phyloP scores from a whole-genome alignment of 768 basidiomycete genomes.

The Bullera alba region DNA sequence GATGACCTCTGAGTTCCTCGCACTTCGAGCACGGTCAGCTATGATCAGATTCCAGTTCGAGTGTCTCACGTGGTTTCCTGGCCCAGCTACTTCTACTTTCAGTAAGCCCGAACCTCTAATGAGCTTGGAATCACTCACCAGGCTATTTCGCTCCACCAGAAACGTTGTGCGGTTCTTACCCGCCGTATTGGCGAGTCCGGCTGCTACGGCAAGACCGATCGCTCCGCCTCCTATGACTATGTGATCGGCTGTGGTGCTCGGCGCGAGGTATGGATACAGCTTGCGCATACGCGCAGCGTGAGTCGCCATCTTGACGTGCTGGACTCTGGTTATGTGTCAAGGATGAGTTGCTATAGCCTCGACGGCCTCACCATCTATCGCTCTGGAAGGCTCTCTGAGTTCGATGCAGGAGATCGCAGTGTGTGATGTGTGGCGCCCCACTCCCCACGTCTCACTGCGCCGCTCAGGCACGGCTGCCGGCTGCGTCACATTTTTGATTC shows the following conservation, averaged over 20 bases:
- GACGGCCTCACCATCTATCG: too few relatives aligned
- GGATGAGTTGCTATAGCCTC: too few relatives aligned
- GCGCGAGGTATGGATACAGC: conserved; percentile 47
- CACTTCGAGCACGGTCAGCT: conserved; percentile 50
- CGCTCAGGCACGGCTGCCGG: too few relatives aligned
- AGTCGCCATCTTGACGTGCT: background rate
- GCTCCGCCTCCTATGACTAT: conserved; percentile 85
- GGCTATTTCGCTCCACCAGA: conserved; percentile 68
- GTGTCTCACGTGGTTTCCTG: conserved; percentile 70
- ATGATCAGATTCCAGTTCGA: background rate
- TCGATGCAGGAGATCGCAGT: too few relatives aligned
- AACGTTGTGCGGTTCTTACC: conserved; percentile 67
- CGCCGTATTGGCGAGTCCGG: conserved; percentile 56
- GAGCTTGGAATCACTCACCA: conserved; percentile 40
- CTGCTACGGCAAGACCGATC: conserved; percentile 78
- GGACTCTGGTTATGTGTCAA: too few relatives aligned
- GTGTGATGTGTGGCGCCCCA: too few relatives aligned
- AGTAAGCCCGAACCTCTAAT: background rate
- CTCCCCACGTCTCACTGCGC: too few relatives aligned
- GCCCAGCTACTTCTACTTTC: conserved; percentile 48
- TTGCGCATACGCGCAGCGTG: conserved; percentile 11
- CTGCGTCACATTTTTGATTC: too few relatives aligned
- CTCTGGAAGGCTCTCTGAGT: too few relatives aligned
- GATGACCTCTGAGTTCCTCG: conserved; percentile 90
- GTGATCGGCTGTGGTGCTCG: conserved; percentile 70